These are phyloP conservation scores for Cardiospermum halicacabum DNA, from an alignment of 345 rosid species.

Conservation along the genomic window DNA sequence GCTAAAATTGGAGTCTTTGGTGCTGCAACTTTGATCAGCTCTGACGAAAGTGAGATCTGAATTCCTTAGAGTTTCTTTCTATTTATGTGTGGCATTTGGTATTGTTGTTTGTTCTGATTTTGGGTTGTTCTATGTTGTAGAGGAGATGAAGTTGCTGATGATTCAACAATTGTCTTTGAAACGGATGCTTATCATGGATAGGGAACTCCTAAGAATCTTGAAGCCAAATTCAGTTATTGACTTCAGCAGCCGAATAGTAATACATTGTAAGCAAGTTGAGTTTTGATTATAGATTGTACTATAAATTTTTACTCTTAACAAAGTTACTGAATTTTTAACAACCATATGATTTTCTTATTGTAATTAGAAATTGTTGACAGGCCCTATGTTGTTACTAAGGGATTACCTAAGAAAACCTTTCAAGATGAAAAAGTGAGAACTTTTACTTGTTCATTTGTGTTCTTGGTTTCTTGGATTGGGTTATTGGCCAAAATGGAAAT, in stretches of 20 bases:
- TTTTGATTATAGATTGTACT: neutral
- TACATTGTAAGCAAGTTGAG: neutral
- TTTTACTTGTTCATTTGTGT: neutral
- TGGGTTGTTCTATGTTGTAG: slow-evolving; percentile 7
- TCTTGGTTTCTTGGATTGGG: neutral
- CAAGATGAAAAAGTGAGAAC: neutral
- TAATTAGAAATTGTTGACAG: neutral
- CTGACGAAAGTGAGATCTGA: neutral
- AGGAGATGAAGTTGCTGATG: neutral
- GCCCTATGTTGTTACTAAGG: neutral
- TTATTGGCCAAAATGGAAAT: neutral
- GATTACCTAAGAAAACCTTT: neutral
- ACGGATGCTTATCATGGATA: neutral
- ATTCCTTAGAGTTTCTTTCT: neutral
- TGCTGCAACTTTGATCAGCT: neutral
- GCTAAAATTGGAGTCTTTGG: neutral
- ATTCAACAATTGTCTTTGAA: slow-evolving; percentile 4
- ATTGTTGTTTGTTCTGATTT: no score
- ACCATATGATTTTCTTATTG: neutral
- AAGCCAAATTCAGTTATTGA: neutral
- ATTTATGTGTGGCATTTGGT: neutral
- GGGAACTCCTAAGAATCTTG: neutral
- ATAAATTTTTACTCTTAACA: neutral
- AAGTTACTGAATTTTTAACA: neutral
- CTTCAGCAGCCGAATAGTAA: neutral